Base-by-base conservation (phyloP, 768 basidiomycete species). In the Leccinum subtestaceum region DNA sequence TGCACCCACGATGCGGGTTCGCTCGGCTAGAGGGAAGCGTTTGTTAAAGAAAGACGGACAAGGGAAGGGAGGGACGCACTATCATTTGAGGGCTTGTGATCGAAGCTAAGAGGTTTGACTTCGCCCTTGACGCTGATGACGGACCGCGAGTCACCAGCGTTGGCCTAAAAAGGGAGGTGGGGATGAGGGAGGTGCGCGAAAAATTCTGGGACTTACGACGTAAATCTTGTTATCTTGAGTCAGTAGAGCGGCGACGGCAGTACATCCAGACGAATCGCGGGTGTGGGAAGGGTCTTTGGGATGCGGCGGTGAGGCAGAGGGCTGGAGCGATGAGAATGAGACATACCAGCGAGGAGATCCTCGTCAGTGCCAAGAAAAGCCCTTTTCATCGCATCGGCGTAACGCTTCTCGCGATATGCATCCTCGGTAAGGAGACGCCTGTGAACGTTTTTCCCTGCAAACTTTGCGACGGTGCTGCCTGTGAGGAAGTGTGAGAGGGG, bases 361-460 rank as follows among this genome's bases (percentile, higher is more conserved):
- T 96, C 94, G 74, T 99, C 97, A 1, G 93, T 97, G 62, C 90
- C 91, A 62, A 99, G 75, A 75, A 97, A 99, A 0, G 93, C 89
- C 65, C 81, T 81, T 77, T 93, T 98, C 69, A 99, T 73, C 0
- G 93, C 93, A 40, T 78, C 78, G 54, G 83, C 82, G 67, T 90
- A 98, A 52, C 89, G 79, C 53, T 82, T 80, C 65, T 83, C 74
- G 63, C 81, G 80, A 73, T 93, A 96, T 25, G 83, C 71, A 55
- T 89, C 87, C 64, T 94, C 89, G n/a, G 74, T 70, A 4, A 86
- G 68, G 29, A 97, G 77, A 50, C 91, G 87, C 67, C 83, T 85
- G 68, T 95, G 92, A 4, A 96, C 84, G 63, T 93, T 83, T 70
- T 86, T 78, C 36, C 95, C 95, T 3, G 95, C 90, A 74, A 86